Conservation (phyloP, 2,329 filamentous ascomycete genomes). For the Diaporthe velutina region DNA sequence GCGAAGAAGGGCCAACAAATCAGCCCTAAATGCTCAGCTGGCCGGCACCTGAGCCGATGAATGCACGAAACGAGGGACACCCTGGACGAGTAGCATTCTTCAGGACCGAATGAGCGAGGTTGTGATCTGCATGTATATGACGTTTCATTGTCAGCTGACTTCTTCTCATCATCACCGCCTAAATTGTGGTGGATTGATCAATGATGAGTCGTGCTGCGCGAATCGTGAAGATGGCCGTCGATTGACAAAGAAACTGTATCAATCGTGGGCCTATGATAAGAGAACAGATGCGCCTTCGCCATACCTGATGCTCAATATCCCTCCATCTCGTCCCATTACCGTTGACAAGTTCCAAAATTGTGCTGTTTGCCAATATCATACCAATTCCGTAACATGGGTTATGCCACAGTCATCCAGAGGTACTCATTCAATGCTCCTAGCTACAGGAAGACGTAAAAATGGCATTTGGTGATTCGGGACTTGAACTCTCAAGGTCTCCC, state of each 20-base stretch:
- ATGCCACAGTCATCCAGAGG: constrained; percentile 30
- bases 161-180: neutral
- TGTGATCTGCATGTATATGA: neutral
- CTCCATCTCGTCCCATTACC: neutral
- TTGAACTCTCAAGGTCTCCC: neutral
- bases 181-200: neutral
- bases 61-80: neutral
- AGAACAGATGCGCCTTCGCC: neutral
- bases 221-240: neutral
- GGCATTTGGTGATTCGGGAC: neutral
- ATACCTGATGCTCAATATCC: constrained; percentile 29
- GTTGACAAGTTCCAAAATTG: neutral
- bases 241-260: neutral
- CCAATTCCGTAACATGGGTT: neutral
- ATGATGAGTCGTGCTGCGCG: neutral
- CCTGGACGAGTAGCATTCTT: neutral
- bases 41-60: neutral
- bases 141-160: neutral
- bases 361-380: constrained; percentile 1
- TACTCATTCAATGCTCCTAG: constrained; percentile 16
- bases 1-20: neutral
- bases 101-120: neutral
- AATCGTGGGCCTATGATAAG: neutral
- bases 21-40: neutral
- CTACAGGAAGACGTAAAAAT: neutral